Conservation (phyloP, 768 basidiomycete genomes). For the Pleurotus giganteus region DNA sequence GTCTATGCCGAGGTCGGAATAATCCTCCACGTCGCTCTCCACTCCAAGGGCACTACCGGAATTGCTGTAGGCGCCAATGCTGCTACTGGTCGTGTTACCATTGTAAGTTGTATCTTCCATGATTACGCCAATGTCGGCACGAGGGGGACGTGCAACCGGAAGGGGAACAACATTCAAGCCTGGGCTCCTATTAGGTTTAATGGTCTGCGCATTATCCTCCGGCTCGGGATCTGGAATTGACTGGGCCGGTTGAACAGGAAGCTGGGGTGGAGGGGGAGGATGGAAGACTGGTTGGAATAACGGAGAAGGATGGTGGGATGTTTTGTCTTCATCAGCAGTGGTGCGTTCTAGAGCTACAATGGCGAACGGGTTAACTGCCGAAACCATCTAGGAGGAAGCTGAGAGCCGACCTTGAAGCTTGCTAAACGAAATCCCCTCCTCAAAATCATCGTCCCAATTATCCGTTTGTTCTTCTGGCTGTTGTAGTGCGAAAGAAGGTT, state of each 20-base stretch:
- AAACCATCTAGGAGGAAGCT: not conserved
- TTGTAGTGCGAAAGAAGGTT: slow-evolving; percentile 67
- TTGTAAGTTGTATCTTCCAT: slow-evolving; percentile 1
- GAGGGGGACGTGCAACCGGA: slow-evolving; percentile 59
- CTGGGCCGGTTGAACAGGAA: slow-evolving; percentile 20
- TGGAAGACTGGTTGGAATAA: not conserved
- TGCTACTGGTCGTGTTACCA: not conserved
- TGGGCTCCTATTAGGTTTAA: slow-evolving; percentile 74
- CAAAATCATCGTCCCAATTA: slow-evolving; percentile 99
- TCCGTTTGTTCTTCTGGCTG: slow-evolving; percentile 86
- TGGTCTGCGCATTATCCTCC: slow-evolving; percentile 81
- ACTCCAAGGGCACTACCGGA: not conserved
- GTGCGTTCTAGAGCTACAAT: slow-evolving; percentile 61
- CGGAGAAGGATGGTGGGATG: not conserved
- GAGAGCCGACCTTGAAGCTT: slow-evolving; percentile 63
- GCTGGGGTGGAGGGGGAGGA: not conserved
- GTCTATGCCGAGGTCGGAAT: slow-evolving; percentile 82
- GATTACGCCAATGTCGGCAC: slow-evolving; percentile 62
- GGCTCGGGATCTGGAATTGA: slow-evolving; percentile 27
- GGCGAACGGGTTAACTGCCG: slow-evolving; percentile 10
- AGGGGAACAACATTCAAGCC: slow-evolving; percentile 39
- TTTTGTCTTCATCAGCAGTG: slow-evolving; percentile 52
- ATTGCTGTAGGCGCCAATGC: not conserved
- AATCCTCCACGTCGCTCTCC: slow-evolving; percentile 66
- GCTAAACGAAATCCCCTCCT: slow-evolving; percentile 85